Percentiles rank a stretch among this genome's conserved stretches.
phyloP scores from a whole-genome alignment of 495 filamentous ascomycete species.

The Daldinia childiae region DNA sequence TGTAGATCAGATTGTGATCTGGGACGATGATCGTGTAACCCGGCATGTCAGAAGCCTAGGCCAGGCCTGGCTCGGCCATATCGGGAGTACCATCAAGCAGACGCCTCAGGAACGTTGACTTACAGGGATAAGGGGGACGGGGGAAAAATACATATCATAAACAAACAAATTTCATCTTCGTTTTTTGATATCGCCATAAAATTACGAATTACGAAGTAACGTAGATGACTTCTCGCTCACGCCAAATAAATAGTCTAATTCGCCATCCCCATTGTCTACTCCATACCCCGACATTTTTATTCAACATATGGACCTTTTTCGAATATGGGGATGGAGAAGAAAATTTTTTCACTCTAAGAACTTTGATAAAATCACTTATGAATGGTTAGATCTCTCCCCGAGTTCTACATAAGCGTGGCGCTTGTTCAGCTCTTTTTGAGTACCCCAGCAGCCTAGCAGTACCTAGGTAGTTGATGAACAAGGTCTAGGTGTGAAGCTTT shows the following conservation, averaged over 20 bases:
- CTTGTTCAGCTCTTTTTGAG: slow-evolving; percentile 17
- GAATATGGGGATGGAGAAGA: slow-evolving; percentile 19
- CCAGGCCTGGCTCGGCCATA: slow-evolving; percentile 16
- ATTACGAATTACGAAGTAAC: slow-evolving; percentile 25
- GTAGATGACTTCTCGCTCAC: background rate
- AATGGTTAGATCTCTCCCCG: slow-evolving; percentile 18
- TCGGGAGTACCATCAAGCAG: slow-evolving; percentile 25
- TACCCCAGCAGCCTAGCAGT: slow-evolving; percentile 22
- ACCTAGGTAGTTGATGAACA: slow-evolving; percentile 11
- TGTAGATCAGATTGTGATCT: slow-evolving; percentile 39
- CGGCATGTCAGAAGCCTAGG: slow-evolving; percentile 11
- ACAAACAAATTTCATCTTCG: slow-evolving; percentile 20
- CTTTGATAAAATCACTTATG: slow-evolving; percentile 17
- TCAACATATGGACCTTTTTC: background rate
- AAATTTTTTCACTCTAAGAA: slow-evolving; percentile 19
- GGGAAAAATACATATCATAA: background rate
- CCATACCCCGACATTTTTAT: slow-evolving; percentile 30
- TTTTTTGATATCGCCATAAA: slow-evolving; percentile 20
- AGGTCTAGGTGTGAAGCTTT: slow-evolving; percentile 25
- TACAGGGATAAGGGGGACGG: background rate
- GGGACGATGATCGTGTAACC: slow-evolving; percentile 33
- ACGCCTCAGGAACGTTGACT: slow-evolving; percentile 11
- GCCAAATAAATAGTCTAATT: slow-evolving; percentile 13
- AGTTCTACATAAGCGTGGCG: background rate
- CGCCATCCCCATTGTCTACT: slow-evolving; percentile 30